Conservation (phyloP, 805 yeast species). For the Metschnikowia borealis region DNA sequence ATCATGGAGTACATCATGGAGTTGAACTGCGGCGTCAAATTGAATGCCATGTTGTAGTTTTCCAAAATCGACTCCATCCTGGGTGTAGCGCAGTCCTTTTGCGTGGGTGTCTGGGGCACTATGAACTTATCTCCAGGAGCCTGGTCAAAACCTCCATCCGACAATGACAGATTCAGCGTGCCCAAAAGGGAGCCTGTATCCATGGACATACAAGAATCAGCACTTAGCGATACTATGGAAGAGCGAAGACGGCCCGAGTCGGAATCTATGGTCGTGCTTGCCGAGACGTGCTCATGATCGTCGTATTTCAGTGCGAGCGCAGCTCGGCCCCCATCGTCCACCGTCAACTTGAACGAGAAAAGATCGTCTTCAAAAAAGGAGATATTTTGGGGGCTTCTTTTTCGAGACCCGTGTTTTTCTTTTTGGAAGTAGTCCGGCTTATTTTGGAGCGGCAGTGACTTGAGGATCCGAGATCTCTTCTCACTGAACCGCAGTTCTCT, state of each 20-base stretch:
- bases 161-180: not conserved
- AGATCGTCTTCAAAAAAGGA: slow-evolving; percentile 6
- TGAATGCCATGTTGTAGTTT: slow-evolving; percentile 20
- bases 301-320: slow-evolving; percentile 21
- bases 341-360: slow-evolving; percentile 33
- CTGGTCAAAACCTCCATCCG: not conserved
- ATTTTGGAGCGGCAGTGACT: slow-evolving; percentile 11
- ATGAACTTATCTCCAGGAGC: slow-evolving; percentile 1
- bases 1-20: slow-evolving; percentile 37
- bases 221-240: not conserved
- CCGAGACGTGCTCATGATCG: not conserved
- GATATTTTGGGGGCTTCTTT: not conserved
- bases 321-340: slow-evolving; percentile 42
- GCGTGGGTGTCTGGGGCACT: slow-evolving; percentile 35
- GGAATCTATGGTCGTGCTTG: not conserved
- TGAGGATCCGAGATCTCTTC: not conserved
- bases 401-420: not conserved
- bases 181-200: not conserved
- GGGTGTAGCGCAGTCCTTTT: slow-evolving; percentile 23
- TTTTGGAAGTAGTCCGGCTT: not conserved
- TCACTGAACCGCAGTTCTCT: not conserved
- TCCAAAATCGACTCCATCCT: slow-evolving; percentile 3
- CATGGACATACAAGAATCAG: slow-evolving; percentile 1
- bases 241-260: not conserved
- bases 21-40: slow-evolving; percentile 40